phyloP scores from a whole-genome alignment of 208 protist genomes.

The Trypanosoma theileri region DNA sequence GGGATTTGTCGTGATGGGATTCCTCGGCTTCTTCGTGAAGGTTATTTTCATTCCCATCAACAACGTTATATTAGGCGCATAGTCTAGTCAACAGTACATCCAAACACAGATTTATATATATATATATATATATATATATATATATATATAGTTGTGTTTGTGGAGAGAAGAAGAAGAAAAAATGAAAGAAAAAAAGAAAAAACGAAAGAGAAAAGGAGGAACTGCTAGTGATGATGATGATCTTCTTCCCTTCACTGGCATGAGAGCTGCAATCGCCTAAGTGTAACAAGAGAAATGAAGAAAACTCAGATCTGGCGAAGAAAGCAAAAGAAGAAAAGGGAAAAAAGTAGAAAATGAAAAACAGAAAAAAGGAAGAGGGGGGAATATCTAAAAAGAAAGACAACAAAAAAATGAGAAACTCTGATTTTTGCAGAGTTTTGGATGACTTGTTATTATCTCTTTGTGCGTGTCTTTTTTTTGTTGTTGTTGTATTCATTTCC shows the following conservation, averaged over 20 bases:
- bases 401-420: too few relatives aligned
- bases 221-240: too few relatives aligned
- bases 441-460: too few relatives aligned
- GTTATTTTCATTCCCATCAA: conserved; percentile 96
- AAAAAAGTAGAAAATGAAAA: conserved; percentile 5
- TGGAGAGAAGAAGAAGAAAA: neutral
- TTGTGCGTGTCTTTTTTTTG: too few relatives aligned
- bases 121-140: neutral
- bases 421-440: too few relatives aligned
- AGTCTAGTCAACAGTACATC: conserved; percentile 11
- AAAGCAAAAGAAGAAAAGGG: conserved; percentile 6
- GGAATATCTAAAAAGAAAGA: neutral
- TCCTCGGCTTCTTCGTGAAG: conserved; percentile 95
- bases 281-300: conserved; percentile 5
- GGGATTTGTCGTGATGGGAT: conserved; percentile 94
- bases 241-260: too few relatives aligned
- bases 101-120: neutral
- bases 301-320: conserved; percentile 8
- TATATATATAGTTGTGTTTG: too few relatives aligned
- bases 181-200: neutral
- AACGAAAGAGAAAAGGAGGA: neutral
- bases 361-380: neutral
- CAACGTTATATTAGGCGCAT: conserved; percentile 92
- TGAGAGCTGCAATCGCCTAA: neutral
- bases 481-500: too few relatives aligned